Evolutionary conservation across 495 filamentous ascomycete genomes (phyloP).

Genomic region (Annulohypoxylon maeteangense): DNA sequence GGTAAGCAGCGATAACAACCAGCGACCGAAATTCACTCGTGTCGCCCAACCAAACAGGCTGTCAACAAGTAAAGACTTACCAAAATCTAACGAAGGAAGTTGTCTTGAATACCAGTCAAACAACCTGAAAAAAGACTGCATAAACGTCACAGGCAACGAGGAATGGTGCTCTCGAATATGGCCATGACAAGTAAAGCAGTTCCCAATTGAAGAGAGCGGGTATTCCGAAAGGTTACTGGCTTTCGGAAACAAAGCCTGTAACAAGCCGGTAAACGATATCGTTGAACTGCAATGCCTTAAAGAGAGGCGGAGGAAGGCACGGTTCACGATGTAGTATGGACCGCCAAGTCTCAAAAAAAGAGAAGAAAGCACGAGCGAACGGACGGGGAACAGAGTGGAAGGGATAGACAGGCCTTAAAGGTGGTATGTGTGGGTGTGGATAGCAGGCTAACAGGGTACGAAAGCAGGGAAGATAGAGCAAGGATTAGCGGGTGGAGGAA

Average conservation of each 20-base stretch:
- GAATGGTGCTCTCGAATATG: constrained; percentile 34
- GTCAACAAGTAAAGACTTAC: constrained; percentile 19
- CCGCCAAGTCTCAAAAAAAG: constrained; percentile 33
- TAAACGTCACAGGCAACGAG: constrained; percentile 36
- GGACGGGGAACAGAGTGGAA: constrained; percentile 26
- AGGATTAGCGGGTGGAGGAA: constrained; percentile 36
- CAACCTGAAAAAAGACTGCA: constrained; percentile 24
- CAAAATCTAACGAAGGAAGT: constrained; percentile 23
- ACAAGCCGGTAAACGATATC: constrained; percentile 16
- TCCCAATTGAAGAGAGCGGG: constrained; percentile 18
- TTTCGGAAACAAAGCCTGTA: constrained; percentile 23
- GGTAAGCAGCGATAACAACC: background rate
- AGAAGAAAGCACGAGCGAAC: constrained; percentile 30
- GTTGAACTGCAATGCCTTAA: constrained; percentile 35
- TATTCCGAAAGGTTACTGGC: constrained; percentile 16
- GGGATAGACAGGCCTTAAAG: constrained; percentile 41
- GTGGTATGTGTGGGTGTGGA: constrained; percentile 33
- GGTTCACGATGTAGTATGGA: constrained; percentile 37
- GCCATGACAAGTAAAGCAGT: constrained; percentile 40
- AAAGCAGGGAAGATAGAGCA: constrained; percentile 42
- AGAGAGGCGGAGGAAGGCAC: constrained; percentile 33
- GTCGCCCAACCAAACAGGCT: constrained; percentile 9
- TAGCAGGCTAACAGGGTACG: constrained; percentile 39
- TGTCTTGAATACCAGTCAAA: constrained; percentile 24
- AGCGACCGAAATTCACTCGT: background rate